phyloP scores from a whole-genome alignment of 352 stramenopile species.

The Globisporangium apiculatum region DNA sequence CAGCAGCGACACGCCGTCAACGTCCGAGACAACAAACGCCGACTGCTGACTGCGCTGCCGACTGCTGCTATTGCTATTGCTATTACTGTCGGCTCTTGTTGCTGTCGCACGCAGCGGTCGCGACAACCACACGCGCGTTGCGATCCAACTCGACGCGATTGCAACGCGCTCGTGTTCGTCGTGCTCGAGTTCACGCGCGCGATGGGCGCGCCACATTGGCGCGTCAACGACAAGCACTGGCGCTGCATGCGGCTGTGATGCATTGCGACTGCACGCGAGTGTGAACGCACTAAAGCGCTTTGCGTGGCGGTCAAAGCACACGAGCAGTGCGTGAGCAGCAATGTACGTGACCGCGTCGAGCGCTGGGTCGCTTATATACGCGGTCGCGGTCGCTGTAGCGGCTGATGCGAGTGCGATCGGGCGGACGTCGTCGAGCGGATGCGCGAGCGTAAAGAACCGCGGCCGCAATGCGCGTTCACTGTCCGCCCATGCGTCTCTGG shows the following conservation, averaged over 20 bases:
- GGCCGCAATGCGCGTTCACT: slow-evolving; percentile 21
- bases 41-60: background rate
- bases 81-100: too few relatives aligned
- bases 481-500: background rate
- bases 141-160: slow-evolving; percentile 41
- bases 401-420: slow-evolving; percentile 28
- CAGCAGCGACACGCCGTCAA: slow-evolving; percentile 18
- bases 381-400: background rate
- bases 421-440: slow-evolving; percentile 75
- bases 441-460: slow-evolving; percentile 63
- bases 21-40: slow-evolving; percentile 32
- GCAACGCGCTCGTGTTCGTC: slow-evolving; percentile 14
- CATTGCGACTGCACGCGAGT: slow-evolving; percentile 15
- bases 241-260: background rate
- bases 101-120: slow-evolving; percentile 11
- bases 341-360: slow-evolving; percentile 44
- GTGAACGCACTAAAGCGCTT: slow-evolving; percentile 47
- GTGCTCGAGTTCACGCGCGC: slow-evolving; percentile 22
- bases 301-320: slow-evolving; percentile 42
- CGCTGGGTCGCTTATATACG: slow-evolving; percentile 43
- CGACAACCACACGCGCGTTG: slow-evolving; percentile 24
- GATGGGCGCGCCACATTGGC: slow-evolving; percentile 28
- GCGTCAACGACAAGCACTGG: slow-evolving; percentile 33
- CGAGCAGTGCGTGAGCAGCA: slow-evolving; percentile 24
- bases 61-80: too few relatives aligned